These are phyloP conservation scores for Ambrosia hybrid DNA, from an alignment of 140 eudicot species.

Conservation along the genomic window DNA sequence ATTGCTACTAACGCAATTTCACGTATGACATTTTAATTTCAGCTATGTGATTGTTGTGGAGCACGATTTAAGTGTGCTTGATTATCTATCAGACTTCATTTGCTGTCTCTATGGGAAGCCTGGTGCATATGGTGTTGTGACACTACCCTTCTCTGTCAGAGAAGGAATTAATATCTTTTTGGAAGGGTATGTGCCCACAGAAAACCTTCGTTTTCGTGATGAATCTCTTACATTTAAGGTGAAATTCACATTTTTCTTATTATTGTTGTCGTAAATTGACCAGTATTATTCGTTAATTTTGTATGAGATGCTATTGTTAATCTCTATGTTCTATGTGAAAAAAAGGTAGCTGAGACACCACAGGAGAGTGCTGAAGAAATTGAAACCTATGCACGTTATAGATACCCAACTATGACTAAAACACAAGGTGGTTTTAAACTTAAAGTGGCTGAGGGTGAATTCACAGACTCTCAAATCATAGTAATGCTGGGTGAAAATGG, in stretches of 20 bases:
- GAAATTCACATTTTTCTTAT: neutral
- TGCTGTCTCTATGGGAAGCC: conserved; percentile 97
- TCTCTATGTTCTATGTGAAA: conserved; percentile 5
- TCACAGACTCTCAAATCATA: conserved; percentile 88
- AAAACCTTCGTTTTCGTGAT: conserved; percentile 82
- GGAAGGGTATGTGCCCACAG: conserved; percentile 91
- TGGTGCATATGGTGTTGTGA: conserved; percentile 95
- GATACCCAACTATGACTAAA: conserved; percentile 82
- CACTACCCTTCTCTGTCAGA: conserved; percentile 92
- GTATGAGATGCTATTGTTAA: neutral
- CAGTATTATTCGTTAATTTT: conserved; percentile 3
- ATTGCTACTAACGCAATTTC: conserved; percentile 3
- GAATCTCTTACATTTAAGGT: conserved; percentile 91
- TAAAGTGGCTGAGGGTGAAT: conserved; percentile 85
- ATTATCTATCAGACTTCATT: conserved; percentile 91
- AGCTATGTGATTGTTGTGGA: conserved; percentile 96
- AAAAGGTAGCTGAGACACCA: conserved; percentile 88
- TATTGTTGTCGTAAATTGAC: neutral
- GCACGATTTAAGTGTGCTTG: conserved; percentile 94
- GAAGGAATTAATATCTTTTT: conserved; percentile 94
- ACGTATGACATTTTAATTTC: conserved; percentile 29
- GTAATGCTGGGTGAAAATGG: conserved; percentile 99
- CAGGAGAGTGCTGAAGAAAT: conserved; percentile 92
- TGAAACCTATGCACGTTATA: conserved; percentile 93
- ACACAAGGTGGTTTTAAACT: conserved; percentile 90